These are phyloP conservation scores for Tolypocladium nubicola DNA, from an alignment of 2,329 filamentous ascomycete genomes.

Conservation along the genomic window DNA sequence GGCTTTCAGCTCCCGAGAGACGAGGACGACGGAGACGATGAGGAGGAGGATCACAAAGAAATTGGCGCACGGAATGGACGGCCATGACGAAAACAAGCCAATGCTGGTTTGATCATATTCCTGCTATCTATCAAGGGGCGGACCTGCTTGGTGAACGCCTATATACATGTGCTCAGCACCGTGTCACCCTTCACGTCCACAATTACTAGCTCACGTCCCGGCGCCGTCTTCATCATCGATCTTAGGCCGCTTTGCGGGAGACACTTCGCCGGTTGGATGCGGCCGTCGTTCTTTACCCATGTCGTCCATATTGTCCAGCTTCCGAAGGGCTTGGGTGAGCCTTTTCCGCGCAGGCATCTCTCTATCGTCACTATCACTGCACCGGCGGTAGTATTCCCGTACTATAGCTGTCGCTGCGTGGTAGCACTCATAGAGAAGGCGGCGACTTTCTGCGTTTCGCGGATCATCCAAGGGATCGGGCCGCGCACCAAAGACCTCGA, in stretches of 20 bases:
- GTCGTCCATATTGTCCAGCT: conserved; percentile 31
- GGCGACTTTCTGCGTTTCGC: conserved; percentile 30
- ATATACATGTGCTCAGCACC: background rate
- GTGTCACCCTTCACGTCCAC: background rate
- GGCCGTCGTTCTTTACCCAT: conserved; percentile 16
- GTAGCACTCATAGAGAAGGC: conserved; percentile 49
- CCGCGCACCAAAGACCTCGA: background rate
- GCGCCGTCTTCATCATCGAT: conserved; percentile 8
- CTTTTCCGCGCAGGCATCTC: conserved; percentile 44
- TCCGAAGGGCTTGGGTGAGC: conserved; percentile 34
- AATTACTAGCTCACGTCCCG: background rate
- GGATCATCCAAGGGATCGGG: conserved; percentile 28
- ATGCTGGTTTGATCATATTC: background rate
- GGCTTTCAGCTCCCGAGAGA: conserved; percentile 73
- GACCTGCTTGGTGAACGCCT: background rate
- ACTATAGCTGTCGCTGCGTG: conserved; percentile 43
- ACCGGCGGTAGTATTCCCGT: conserved; percentile 43
- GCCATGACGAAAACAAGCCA: background rate
- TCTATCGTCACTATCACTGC: conserved; percentile 32
- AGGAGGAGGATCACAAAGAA: conserved; percentile 4
- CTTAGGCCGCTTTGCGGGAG: conserved; percentile 33
- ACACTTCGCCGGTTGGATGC: conserved; percentile 28
- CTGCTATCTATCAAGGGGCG: background rate
- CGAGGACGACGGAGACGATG: conserved; percentile 43
- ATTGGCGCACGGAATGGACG: background rate